phyloP scores from a whole-genome alignment of 129 eudicot species.

The Tagetes erecta region DNA sequence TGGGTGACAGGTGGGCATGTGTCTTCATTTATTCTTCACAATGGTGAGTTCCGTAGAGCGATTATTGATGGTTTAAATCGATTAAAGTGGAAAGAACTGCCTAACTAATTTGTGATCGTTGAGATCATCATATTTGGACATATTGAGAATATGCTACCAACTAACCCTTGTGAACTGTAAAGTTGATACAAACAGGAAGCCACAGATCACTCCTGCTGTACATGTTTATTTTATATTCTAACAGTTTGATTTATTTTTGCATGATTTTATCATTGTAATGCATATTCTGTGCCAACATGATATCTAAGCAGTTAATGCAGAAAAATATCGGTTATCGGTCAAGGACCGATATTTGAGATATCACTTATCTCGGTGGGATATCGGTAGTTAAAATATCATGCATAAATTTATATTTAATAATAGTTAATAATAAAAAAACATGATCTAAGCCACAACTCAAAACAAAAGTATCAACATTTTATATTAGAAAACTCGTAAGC shows the following conservation, averaged over 20 bases:
- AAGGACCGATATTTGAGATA: too few relatives aligned
- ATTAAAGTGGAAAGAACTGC: conserved; percentile 75
- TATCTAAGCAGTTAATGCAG: neutral
- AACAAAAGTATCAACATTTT: too few relatives aligned
- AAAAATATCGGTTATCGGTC: too few relatives aligned
- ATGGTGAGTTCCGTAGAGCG: conserved; percentile 73
- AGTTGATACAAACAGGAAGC: conserved; percentile 20
- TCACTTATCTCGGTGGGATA: too few relatives aligned
- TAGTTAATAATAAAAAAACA: too few relatives aligned
- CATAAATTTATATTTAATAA: too few relatives aligned
- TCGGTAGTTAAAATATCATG: too few relatives aligned
- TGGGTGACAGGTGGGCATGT: conserved; percentile 99
- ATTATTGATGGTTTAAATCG: conserved; percentile 80
- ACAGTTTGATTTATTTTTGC: neutral
- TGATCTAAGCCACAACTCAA: too few relatives aligned
- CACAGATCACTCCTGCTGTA: conserved; percentile 24
- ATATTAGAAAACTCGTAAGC: too few relatives aligned
- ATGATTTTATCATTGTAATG: neutral
- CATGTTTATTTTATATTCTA: conserved; percentile 7
- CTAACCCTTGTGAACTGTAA: conserved; percentile 29
- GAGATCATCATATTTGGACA: neutral
- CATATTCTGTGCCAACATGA: neutral
- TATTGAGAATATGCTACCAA: conserved; percentile 19
- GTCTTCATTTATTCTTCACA: conserved; percentile 86
- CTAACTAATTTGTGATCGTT: conserved; percentile 33